Base-by-base conservation (phyloP, 176 grass and related monocot species). In the Rhynchospora tenuis region DNA sequence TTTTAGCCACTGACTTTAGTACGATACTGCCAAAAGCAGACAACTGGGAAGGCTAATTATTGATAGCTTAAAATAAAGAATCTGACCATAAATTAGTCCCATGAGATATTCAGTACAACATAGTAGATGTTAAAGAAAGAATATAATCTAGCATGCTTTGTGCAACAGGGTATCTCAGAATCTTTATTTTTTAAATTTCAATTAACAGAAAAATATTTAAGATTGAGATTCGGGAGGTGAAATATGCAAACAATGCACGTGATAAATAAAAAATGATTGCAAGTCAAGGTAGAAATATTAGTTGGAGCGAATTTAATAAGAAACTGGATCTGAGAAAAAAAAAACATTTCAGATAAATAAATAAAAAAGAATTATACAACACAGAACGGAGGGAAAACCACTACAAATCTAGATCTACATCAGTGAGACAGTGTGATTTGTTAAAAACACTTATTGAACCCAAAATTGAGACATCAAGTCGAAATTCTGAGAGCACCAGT, bases 21-120 rank as follows among this genome's bases (percentile, higher is more conserved):
- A 83, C 83, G 71, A 65, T 17, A 75, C 10, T 22, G 63, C 26
- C 29, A 63, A 44, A 84, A 80, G 9, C 63, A 79, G 54, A 61
- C 57, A 80, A 31, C 22, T 83, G 69, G 54, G 28, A 33, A 26
- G 73, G 82, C 59, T 64, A 84, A 85, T 38, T 73, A 90, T 64
- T 28, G 85, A 64, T 11, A 11, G 42, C n/a, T 65, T 52, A 46
- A 77, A 11, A 66, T 58, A 56, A 45, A 20, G 10, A 65, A 44
- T 56, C 5, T 74, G 4, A 5, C 38, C 29, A 65, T 16, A 11
- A n/a, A 47, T 72, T 20, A 71, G 42, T 72, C 19, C 47, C 42
- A 46, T 48, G n/a, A 73, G 20, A 76, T 55, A 28, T 11, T 76
- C 73, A 56, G 16, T 19, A 29, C 48, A 55, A 56, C 9, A 76